These are phyloP conservation scores for Termitomyces sp. DNA, from an alignment of 768 basidiomycete species.

Conservation along the genomic window DNA sequence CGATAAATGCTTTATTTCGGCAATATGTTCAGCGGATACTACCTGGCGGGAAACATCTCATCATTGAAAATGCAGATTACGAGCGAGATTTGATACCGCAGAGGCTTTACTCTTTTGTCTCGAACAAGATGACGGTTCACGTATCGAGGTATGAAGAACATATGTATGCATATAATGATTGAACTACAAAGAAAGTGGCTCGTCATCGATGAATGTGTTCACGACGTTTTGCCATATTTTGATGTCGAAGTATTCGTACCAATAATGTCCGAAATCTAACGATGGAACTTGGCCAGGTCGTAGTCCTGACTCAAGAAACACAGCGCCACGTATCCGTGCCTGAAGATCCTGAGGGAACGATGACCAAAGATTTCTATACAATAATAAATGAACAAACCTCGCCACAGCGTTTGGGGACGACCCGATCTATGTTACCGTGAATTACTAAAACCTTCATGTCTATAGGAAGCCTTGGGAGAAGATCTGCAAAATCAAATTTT, in stretches of 20 bases:
- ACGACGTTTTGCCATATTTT: conserved; percentile 32
- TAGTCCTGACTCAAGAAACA: conserved; percentile 25
- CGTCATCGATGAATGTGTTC: conserved; percentile 24
- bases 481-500: conserved; percentile 26
- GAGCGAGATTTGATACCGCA: conserved; percentile 41
- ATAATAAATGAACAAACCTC: conserved; percentile 17
- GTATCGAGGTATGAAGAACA: background rate
- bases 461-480: conserved; percentile 24
- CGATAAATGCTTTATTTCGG: background rate
- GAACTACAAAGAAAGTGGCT: background rate
- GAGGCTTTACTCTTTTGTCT: too few relatives aligned
- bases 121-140: background rate
- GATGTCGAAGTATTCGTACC: conserved; percentile 36
- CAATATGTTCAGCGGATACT: too few relatives aligned
- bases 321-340: conserved; percentile 26
- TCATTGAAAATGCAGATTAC: conserved; percentile 41
- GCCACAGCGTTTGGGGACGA: conserved; percentile 31
- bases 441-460: conserved; percentile 34
- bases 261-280: conserved; percentile 36
- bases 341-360: conserved; percentile 23
- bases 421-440: conserved; percentile 36
- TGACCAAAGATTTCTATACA: background rate
- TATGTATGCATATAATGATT: background rate
- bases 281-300: conserved; percentile 30
- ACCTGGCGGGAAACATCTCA: too few relatives aligned